Conservation (phyloP, 2,329 filamentous ascomycete genomes). For the Claviceps sp. region DNA sequence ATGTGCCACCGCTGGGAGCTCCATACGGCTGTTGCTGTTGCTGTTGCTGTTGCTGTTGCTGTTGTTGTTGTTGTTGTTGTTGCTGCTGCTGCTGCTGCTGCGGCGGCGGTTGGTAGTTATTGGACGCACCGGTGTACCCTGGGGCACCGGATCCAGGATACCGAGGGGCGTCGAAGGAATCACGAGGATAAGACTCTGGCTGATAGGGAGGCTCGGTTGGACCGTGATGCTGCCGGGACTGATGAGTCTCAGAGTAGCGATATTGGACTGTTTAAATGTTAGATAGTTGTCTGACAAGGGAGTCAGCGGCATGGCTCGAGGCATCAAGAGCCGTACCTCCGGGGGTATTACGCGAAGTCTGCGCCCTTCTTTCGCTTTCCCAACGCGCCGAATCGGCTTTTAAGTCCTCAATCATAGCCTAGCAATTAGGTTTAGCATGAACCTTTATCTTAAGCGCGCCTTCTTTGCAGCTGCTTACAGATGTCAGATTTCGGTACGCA, state of each 20-base stretch:
- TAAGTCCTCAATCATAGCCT: constrained; percentile 52
- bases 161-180: constrained; percentile 30
- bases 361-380: constrained; percentile 46
- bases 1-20: constrained; percentile 18
- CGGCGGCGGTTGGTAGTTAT: constrained; percentile 15
- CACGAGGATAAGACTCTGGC: constrained; percentile 24
- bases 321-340: constrained; percentile 39
- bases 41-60: no score
- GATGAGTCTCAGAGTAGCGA: constrained; percentile 39
- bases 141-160: constrained; percentile 37
- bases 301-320: constrained; percentile 35
- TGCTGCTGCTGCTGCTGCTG: background rate
- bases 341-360: constrained; percentile 37
- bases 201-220: constrained; percentile 27
- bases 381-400: constrained; percentile 49
- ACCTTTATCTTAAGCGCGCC: background rate
- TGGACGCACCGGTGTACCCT: constrained; percentile 34
- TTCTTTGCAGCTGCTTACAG: constrained; percentile 38
- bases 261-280: constrained; percentile 47
- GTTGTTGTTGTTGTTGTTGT: no score
- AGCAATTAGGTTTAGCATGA: background rate
- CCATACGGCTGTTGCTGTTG: constrained; percentile 14
- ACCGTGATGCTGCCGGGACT: constrained; percentile 34
- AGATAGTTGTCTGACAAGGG: constrained; percentile 38
- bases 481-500: constrained; percentile 65